A percentile compares a stretch with the other conserved stretches of the same genome.
These are phyloP conservation scores for Auricularia sp. DNA, from an alignment of 768 basidiomycete genomes.

Conservation along the genomic window DNA sequence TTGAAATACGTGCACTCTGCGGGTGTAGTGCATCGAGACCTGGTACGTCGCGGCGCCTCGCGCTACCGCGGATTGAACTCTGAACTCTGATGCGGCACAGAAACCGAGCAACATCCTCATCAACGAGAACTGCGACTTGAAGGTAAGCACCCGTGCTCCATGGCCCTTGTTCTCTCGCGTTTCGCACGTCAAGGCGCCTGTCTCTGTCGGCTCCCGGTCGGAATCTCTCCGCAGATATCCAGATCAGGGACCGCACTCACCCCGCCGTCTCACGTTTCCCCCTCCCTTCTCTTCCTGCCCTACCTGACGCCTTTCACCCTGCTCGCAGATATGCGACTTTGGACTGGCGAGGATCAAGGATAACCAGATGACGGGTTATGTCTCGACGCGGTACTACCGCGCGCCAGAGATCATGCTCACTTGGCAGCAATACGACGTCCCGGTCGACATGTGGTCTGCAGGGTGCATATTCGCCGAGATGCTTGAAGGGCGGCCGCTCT, in stretches of 20 bases:
- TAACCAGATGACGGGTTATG: constrained; percentile 50
- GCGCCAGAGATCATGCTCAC: constrained; percentile 93
- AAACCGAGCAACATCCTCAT: constrained; percentile 84
- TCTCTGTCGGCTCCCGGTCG: too few relatives aligned
- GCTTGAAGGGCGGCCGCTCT: constrained; percentile 68
- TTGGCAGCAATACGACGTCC: constrained; percentile 99
- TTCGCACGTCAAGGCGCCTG: too few relatives aligned
- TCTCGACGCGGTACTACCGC: constrained; percentile 88
- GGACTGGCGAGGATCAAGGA: constrained; percentile 71
- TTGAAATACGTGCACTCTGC: constrained; percentile 86
- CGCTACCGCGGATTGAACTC: too few relatives aligned
- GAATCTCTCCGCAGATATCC: too few relatives aligned
- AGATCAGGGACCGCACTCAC: too few relatives aligned
- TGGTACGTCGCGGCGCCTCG: constrained; percentile 15
- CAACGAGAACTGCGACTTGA: constrained; percentile 84
- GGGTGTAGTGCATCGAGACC: constrained; percentile 66
- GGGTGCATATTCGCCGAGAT: constrained; percentile 74
- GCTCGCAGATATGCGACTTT: constrained; percentile 77
- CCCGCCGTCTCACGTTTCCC: too few relatives aligned
- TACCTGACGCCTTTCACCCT: not conserved
- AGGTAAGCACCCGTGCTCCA: constrained; percentile 34
- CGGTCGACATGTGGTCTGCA: constrained; percentile 69
- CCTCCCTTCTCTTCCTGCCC: too few relatives aligned
- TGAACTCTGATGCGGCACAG: not conserved
- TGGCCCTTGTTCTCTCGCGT: not conserved